Evolutionary conservation across 306 rosid species (phyloP), one percentile per base, ranked within the genome.

Genomic region (Cyamopsis tetragonoloba): DNA sequence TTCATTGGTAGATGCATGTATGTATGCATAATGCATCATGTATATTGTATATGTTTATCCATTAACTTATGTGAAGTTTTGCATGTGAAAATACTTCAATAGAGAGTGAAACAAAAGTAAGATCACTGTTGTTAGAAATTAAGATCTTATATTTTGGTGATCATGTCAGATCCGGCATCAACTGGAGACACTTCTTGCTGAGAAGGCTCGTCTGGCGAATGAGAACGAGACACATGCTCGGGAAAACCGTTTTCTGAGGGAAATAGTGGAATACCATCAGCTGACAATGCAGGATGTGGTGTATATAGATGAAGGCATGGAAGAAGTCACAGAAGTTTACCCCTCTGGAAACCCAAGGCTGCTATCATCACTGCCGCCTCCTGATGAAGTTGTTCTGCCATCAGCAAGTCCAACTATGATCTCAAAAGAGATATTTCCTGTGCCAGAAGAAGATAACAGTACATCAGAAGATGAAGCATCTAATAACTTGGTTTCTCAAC

Each of bases 271-370:
- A 46, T 95, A 89, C 70, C 99, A 95, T 68, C 99, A 95, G 70
- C 92, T 95, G 22, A 95, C 95, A 0, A 88, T 83, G 99, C 99
- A 95, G 77, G 96, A 95, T 66, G 91, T 95, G 37, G 97, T 95
- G 46, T 85, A 90, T 56, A 63, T 95, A 14, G 91, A 88, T 48
- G 99, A 95, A 44, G 87, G 95, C n/a, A 85, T 74, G 75, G 99
- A 83, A 77, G 97, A 90, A 79, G 95, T 89, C 22, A 69, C 95
- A 9, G 89, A 93, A 79, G 89, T 86, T 46, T 90, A 84, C 82
- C 96, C 98, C 39, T 50, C 62, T 10, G 92, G 80, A 5, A 41
- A 82, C n/a, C 43, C 83, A 5, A 53, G 59, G 37, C 30, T 74
- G 71, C 68, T 77, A 31, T 65, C 95, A 34, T 84, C 88, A 15